These are phyloP conservation scores for Jatropha multifida DNA, from an alignment of 441 rosid genomes.

Conservation along the genomic window DNA sequence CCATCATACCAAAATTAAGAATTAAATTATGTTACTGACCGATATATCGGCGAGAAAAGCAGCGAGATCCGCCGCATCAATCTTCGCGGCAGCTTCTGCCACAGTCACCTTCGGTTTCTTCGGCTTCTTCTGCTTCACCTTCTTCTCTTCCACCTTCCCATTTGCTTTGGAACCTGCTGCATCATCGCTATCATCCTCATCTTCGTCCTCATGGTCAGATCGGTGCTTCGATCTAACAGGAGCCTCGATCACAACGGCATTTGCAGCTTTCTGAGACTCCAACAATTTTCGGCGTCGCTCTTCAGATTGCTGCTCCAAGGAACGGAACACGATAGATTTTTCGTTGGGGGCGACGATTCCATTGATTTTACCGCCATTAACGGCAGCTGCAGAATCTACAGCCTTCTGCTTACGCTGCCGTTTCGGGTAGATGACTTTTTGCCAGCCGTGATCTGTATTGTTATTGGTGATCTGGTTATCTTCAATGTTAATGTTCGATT, in stretches of 20 bases:
- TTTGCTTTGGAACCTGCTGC: slow-evolving; percentile 40
- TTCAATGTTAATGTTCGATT: slow-evolving; percentile 33
- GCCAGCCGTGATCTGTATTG: slow-evolving; percentile 70
- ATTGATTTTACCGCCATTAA: slow-evolving; percentile 26
- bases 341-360: slow-evolving; percentile 32
- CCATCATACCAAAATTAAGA: slow-evolving; percentile 14
- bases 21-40: slow-evolving; percentile 31
- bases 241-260: slow-evolving; percentile 20
- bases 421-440: slow-evolving; percentile 67
- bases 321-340: slow-evolving; percentile 48
- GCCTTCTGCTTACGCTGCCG: slow-evolving; percentile 62
- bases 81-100: slow-evolving; percentile 78
- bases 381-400: slow-evolving; percentile 25
- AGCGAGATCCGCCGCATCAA: slow-evolving; percentile 61
- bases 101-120: slow-evolving; percentile 82
- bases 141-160: slow-evolving; percentile 49
- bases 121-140: slow-evolving; percentile 69
- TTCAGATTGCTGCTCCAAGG: slow-evolving; percentile 58
- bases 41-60: slow-evolving; percentile 62
- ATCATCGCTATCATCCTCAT: slow-evolving; percentile 43
- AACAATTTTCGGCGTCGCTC: slow-evolving; percentile 56
- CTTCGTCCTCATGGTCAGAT: slow-evolving; percentile 52
- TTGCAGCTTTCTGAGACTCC: slow-evolving; percentile 46
- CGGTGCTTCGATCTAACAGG: slow-evolving; percentile 46
- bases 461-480: slow-evolving; percentile 22